A percentile compares a stretch with the other conserved stretches of the same genome.
These are phyloP conservation scores for Cucurbita ficifolia DNA, from an alignment of 306 rosid species.

Conservation along the genomic window DNA sequence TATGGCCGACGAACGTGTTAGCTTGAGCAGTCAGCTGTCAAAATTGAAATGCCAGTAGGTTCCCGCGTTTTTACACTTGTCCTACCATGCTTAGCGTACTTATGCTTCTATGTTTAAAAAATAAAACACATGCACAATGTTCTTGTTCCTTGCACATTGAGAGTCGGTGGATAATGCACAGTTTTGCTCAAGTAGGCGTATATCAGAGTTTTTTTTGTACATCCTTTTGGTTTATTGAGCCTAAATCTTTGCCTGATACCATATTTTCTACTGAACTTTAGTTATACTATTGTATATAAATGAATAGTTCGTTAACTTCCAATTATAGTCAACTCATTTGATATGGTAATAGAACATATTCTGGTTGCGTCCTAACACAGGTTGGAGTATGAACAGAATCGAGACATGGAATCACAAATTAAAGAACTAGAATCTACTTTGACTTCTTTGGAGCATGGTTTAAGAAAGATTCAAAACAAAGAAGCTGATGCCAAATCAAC, in stretches of 20 bases:
- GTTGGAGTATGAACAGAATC: slow-evolving; percentile 92
- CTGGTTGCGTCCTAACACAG: slow-evolving; percentile 14
- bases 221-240: too few species aligned
- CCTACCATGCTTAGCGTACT: neutral
- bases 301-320: neutral
- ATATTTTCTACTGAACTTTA: neutral
- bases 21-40: slow-evolving; percentile 76
- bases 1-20: slow-evolving; percentile 88
- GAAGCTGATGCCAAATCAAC: slow-evolving; percentile 58
- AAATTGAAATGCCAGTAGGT: slow-evolving; percentile 89
- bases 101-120: neutral
- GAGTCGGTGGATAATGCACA: neutral
- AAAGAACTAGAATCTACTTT: slow-evolving; percentile 54
- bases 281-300: neutral
- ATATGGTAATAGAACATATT: neutral
- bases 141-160: neutral
- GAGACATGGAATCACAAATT: slow-evolving; percentile 69
- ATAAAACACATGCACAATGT: neutral
- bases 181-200: too few species aligned
- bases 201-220: too few species aligned
- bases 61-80: slow-evolving; percentile 6
- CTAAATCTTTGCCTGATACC: neutral
- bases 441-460: slow-evolving; percentile 41
- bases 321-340: neutral
- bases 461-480: slow-evolving; percentile 48